phyloP scores from a whole-genome alignment of 805 yeast species.

The Candida nemodendra region DNA sequence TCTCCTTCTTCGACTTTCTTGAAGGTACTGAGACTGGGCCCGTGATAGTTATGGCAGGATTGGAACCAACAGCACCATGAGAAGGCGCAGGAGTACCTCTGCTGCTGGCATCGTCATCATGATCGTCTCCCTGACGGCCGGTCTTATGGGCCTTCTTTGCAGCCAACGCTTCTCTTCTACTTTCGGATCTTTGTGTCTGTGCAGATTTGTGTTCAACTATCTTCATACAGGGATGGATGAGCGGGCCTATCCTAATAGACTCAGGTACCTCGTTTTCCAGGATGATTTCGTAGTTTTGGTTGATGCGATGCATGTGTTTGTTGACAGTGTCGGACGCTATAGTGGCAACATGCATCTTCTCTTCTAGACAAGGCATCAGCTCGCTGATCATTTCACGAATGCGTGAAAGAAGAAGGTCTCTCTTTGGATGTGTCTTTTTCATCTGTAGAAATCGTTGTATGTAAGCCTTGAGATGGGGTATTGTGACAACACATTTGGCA shows the following conservation, averaged over 20 bases:
- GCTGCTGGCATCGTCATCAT: conserved; percentile 25
- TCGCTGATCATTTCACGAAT: conserved; percentile 55
- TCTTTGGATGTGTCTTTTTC: conserved; percentile 37
- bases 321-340: conserved; percentile 78
- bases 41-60: conserved; percentile 5
- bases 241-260: conserved; percentile 69
- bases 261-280: conserved; percentile 80
- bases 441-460: conserved; percentile 48
- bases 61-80: conserved; percentile 9
- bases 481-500: conserved; percentile 80
- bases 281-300: conserved; percentile 76
- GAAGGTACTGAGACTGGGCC: conserved; percentile 1
- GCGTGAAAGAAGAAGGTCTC: conserved; percentile 36
- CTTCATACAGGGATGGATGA: conserved; percentile 89
- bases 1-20: conserved; percentile 17
- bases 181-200: conserved; percentile 77
- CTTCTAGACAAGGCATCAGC: conserved; percentile 88
- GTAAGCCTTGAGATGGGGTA: conserved; percentile 61
- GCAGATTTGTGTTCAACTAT: conserved; percentile 57
- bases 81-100: conserved; percentile 20
- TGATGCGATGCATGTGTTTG: conserved; percentile 68
- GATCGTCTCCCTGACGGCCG: conserved; percentile 20
- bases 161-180: conserved; percentile 88
- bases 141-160: conserved; percentile 65
- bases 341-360: conserved; percentile 95